Evolutionary conservation across 2,329 filamentous ascomycete genomes (phyloP), one percentile per base, ranked within the genome.

Genomic region (Alternaria sp.): DNA sequence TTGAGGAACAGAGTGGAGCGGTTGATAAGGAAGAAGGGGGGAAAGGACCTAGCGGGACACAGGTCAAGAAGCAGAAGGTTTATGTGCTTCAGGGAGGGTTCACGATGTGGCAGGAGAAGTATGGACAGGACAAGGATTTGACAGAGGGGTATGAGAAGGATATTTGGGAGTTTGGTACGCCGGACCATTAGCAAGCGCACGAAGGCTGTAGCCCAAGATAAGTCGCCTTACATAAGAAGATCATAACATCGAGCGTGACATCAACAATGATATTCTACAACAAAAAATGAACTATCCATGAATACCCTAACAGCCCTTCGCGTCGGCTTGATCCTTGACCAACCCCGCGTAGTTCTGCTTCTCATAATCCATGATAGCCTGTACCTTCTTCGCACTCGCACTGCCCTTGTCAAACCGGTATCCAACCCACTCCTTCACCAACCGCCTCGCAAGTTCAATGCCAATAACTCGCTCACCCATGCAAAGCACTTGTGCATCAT

Each of bases 61-160:
- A 62, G 32, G 55, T 62, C 23, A 66, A 75, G 55, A 71, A 81
- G 36, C 95, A 97, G 83, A 88, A 89, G 72, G 90, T 98, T 6
- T 91, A 87, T 78, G 89, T 98, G 7, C 84, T 98, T 4, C 91
- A 96, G 54, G 86, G 89, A 0, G 96, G 96, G 1, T 99, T 98
- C 77, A 87, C 89, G 13, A 88, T 90, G 61, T 99, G 96, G 96
- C 93, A 97, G 85, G 90, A 96, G 82, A 84, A 86, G 70, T 91
- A 90, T 81, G 95, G 93, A 0, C 84, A 87, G 56, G 93, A 98
- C 81, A 84, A 90, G 76, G 83, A 88, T 67, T 82, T 99, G 78
- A 98, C 96, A 0, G 93, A 97, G 80, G 91, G 85, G 1, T 98
- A 93, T 80, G 85, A 87, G 59, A 93, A 92, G 82, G 93, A 97